Conservation (phyloP, 345 rosid genomes). For the Linum trigynum region DNA sequence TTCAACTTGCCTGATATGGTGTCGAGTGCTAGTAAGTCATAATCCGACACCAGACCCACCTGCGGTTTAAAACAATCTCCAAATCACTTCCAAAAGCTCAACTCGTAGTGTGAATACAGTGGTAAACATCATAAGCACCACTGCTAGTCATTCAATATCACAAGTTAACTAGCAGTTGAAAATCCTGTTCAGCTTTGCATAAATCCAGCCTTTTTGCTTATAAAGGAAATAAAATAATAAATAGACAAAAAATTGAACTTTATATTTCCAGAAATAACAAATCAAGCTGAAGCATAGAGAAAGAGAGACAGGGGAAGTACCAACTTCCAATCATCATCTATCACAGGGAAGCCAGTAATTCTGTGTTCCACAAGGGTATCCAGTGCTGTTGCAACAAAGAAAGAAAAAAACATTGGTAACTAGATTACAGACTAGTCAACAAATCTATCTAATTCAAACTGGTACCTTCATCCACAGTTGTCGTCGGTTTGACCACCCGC, state of each 20-base stretch:
- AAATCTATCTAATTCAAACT: not conserved
- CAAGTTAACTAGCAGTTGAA: too few species aligned
- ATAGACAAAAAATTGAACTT: not conserved
- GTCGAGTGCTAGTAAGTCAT: conserved; percentile 88
- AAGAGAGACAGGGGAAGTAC: conserved; percentile 19
- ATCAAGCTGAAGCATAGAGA: not conserved
- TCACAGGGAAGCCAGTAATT: conserved; percentile 86
- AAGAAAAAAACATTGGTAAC: not conserved
- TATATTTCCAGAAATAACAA: not conserved
- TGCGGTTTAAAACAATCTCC: conserved; percentile 28
- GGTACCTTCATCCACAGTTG: conserved; percentile 78
- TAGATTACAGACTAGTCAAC: not conserved
- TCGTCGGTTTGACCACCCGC: conserved; percentile 62
- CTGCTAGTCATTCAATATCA: too few species aligned
- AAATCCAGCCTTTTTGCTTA: too few species aligned
- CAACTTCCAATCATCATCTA: conserved; percentile 75
- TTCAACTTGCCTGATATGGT: conserved; percentile 66
- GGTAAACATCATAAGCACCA: not conserved
- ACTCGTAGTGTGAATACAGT: not conserved
- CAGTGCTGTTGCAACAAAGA: conserved; percentile 38
- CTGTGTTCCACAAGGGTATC: conserved; percentile 63
- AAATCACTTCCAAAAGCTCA: conserved; percentile 9
- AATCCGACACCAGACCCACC: conserved; percentile 97
- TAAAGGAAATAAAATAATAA: too few species aligned
- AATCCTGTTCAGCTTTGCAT: too few species aligned